Conservation (phyloP, 2,329 filamentous ascomycete species). For the Xylariaceae sp. region DNA sequence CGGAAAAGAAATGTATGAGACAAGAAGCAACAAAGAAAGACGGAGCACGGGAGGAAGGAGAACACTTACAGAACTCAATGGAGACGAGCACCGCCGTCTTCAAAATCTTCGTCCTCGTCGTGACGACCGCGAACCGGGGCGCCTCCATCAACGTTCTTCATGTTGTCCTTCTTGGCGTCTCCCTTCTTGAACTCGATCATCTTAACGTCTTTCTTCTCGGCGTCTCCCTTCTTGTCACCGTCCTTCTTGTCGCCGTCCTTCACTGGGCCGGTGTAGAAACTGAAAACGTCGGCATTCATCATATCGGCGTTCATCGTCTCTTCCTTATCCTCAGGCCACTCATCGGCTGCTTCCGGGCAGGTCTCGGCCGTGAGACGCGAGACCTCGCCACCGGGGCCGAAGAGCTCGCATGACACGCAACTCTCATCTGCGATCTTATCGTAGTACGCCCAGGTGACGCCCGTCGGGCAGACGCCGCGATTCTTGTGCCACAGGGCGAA, state of each 20-base stretch:
- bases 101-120: background rate
- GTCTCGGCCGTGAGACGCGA: slow-evolving; percentile 11
- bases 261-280: no score
- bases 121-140: no score
- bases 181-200: no score
- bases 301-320: slow-evolving; percentile 7
- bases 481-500: slow-evolving; percentile 8
- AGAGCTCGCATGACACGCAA: slow-evolving; percentile 26
- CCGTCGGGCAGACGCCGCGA: slow-evolving; percentile 23
- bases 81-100: slow-evolving; percentile 1
- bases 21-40: no score
- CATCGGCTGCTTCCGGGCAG: slow-evolving; percentile 14
- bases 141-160: no score
- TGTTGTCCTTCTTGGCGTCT: no score
- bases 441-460: slow-evolving; percentile 21
- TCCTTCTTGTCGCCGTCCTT: background rate
- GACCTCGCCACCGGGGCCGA: slow-evolving; percentile 4
- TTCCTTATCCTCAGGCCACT: slow-evolving; percentile 12
- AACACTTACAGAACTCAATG: background rate
- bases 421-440: slow-evolving; percentile 11
- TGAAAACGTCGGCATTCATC: slow-evolving; percentile 20
- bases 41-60: no score
- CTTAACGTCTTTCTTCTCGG: no score
- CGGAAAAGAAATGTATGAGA: no score
- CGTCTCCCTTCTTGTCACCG: no score